Percentiles rank a stretch among this genome's conserved stretches.
Conservation (phyloP, 1,139 yeast genomes). For the Debaryomyces subglobosus region DNA sequence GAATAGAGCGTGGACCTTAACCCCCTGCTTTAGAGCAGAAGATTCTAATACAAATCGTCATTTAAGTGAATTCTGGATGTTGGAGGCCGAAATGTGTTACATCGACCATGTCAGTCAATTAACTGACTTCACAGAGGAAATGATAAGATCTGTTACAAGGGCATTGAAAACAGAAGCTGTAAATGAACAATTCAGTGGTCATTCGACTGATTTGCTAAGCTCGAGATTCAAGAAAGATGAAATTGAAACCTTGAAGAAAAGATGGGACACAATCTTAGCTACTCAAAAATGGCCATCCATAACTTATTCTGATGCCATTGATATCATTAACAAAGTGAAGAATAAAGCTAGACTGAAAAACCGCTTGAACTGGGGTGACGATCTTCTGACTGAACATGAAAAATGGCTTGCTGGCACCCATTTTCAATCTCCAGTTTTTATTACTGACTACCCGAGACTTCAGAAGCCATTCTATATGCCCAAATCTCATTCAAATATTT, state of each 20-base stretch:
- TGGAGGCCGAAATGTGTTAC: slow-evolving; percentile 87
- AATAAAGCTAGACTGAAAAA: slow-evolving; percentile 30
- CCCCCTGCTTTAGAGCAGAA: slow-evolving; percentile 96
- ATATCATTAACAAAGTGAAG: slow-evolving; percentile 41
- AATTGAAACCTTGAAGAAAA: slow-evolving; percentile 22
- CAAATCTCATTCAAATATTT: slow-evolving; percentile 32
- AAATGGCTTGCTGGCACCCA: slow-evolving; percentile 79
- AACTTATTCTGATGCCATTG: slow-evolving; percentile 76
- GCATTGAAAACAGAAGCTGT: slow-evolving; percentile 23
- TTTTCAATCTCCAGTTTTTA: slow-evolving; percentile 78
- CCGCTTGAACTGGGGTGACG: slow-evolving; percentile 63
- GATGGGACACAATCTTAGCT: slow-evolving; percentile 38
- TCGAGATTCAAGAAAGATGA: slow-evolving; percentile 41
- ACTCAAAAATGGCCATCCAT: slow-evolving; percentile 65
- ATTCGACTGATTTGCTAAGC: slow-evolving; percentile 45
- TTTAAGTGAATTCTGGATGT: slow-evolving; percentile 95
- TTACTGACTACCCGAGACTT: slow-evolving; percentile 79
- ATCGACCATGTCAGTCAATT: slow-evolving; percentile 59
- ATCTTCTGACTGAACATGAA: slow-evolving; percentile 84
- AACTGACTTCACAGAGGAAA: slow-evolving; percentile 65
- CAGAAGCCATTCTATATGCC: slow-evolving; percentile 94
- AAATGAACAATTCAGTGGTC: slow-evolving; percentile 17
- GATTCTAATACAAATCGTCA: slow-evolving; percentile 89
- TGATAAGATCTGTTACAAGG: slow-evolving; percentile 61
- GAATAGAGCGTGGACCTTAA: slow-evolving; percentile 81